Evolutionary conservation across 1,284 basidiomycete species (phyloP).

Genomic region (Neolentinus lepideus): DNA sequence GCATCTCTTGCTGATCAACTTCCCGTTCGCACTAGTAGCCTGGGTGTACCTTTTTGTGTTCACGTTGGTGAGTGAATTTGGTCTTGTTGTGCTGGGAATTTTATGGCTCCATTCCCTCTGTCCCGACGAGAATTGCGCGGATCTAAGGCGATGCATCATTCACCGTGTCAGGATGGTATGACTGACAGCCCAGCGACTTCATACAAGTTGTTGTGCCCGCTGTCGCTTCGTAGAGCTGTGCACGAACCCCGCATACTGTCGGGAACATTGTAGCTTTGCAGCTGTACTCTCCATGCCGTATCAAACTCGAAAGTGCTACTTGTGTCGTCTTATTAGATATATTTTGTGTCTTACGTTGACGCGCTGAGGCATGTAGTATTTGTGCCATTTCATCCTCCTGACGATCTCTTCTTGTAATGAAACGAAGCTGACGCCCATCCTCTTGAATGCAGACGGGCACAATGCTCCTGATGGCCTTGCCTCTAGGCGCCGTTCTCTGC

Average conservation of each 20-base stretch:
- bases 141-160: no score
- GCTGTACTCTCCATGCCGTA: no score
- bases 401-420: background rate
- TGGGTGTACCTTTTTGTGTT: slow-evolving; percentile 75
- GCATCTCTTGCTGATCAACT: slow-evolving; percentile 65
- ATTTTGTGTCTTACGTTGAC: no score
- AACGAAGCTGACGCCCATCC: background rate
- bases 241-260: no score
- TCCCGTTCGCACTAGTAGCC: slow-evolving; percentile 63
- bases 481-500: slow-evolving; percentile 68
- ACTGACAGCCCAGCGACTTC: no score
- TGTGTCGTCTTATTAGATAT: no score
- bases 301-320: no score
- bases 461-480: slow-evolving; percentile 65
- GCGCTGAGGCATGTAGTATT: no score
- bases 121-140: slow-evolving; percentile 6
- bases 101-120: slow-evolving; percentile 1
- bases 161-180: no score
- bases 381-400: background rate
- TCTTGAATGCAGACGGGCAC: slow-evolving; percentile 53
- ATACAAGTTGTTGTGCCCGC: no score
- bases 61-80: slow-evolving; percentile 50
- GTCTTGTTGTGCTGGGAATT: background rate
- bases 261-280: no score
- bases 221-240: no score